phyloP scores from a whole-genome alignment of 768 basidiomycete genomes.

The Candolleomyces eurysporus region DNA sequence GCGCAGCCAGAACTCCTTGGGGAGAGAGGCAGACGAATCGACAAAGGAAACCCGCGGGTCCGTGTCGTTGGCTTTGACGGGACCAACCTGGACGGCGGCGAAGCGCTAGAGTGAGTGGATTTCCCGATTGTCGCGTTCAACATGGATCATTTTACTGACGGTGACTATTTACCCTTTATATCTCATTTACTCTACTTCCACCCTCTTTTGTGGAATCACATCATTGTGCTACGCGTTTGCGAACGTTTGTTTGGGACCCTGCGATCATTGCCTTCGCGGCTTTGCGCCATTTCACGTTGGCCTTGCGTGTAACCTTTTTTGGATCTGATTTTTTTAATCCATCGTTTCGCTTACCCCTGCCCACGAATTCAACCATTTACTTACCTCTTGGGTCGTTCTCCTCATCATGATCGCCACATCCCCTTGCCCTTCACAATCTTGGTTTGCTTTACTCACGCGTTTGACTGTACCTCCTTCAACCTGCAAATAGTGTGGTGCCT shows the following conservation, averaged over 20 bases:
- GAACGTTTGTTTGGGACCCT: neutral
- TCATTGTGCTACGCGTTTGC: neutral
- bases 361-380: slow-evolving; percentile 7
- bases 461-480: slow-evolving; percentile 17
- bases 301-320: slow-evolving; percentile 1
- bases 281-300: neutral
- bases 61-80: slow-evolving; percentile 83
- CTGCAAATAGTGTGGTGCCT: slow-evolving; percentile 44
- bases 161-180: slow-evolving; percentile 4
- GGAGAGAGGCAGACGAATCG: slow-evolving; percentile 70
- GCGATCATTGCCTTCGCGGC: neutral
- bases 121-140: neutral
- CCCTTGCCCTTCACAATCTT: neutral
- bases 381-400: slow-evolving; percentile 6
- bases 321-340: neutral
- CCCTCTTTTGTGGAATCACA: slow-evolving; percentile 6
- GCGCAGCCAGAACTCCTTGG: slow-evolving; percentile 27
- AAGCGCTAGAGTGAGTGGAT: slow-evolving; percentile 70
- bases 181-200: slow-evolving; percentile 1
- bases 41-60: slow-evolving; percentile 78
- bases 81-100: slow-evolving; percentile 62
- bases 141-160: neutral
- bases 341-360: slow-evolving; percentile 4
- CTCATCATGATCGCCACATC: slow-evolving; percentile 2
- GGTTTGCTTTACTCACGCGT: slow-evolving; percentile 10